These are phyloP conservation scores for Trypanosoma mega DNA, from an alignment of 208 protist species.

Conservation along the genomic window DNA sequence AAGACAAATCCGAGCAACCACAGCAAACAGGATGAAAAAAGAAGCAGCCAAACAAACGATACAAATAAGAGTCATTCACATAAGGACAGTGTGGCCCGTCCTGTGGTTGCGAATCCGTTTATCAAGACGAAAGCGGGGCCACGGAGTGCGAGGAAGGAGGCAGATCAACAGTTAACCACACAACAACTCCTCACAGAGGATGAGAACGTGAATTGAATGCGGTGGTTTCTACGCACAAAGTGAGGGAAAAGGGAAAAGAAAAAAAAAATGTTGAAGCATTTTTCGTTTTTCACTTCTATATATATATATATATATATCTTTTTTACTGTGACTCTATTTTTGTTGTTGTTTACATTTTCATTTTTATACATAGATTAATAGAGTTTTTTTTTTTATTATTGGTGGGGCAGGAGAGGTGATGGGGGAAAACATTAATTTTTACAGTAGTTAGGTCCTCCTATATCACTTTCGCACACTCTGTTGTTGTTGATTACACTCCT, in stretches of 20 bases:
- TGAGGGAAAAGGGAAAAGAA: neutral
- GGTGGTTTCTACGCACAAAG: neutral
- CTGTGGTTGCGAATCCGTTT: slow-evolving; percentile 2
- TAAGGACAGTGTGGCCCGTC: neutral
- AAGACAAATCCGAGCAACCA: too few relatives aligned
- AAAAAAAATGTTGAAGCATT: slow-evolving; percentile 11
- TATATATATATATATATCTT: neutral
- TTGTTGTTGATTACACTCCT: neutral
- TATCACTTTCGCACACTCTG: too few relatives aligned
- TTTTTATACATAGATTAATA: neutral
- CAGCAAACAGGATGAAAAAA: neutral
- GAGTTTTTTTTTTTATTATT: neutral
- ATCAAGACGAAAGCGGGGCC: slow-evolving; percentile 30
- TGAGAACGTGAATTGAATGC: neutral
- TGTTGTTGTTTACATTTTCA: neutral
- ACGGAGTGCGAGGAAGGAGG: slow-evolving; percentile 30
- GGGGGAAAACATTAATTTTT: too few relatives aligned
- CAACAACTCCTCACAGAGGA: slow-evolving; percentile 30
- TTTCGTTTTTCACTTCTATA: too few relatives aligned
- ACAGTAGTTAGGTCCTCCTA: too few relatives aligned
- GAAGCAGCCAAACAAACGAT: neutral
- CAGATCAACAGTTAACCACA: slow-evolving; percentile 35
- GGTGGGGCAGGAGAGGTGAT: neutral
- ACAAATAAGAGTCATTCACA: neutral
- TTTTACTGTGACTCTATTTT: neutral